Evolutionary conservation across 805 yeast species (phyloP).

Genomic region (Candida mattraensis): DNA sequence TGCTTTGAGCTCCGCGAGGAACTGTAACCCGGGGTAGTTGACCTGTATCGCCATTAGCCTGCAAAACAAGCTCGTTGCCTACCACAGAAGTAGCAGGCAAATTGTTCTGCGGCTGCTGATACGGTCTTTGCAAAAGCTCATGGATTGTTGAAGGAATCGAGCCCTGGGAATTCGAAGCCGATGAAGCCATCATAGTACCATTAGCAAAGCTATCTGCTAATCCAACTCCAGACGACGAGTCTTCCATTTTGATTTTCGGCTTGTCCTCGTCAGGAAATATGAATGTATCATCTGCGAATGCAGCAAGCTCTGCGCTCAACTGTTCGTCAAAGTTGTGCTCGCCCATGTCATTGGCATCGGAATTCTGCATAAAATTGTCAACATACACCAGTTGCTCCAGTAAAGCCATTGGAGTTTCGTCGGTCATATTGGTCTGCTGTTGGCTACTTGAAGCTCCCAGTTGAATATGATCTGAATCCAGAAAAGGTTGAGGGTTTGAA

Average conservation of each 20-base stretch:
- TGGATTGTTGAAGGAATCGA: conserved; percentile 32
- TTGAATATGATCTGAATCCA: conserved; percentile 1
- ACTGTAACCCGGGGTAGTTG: conserved; percentile 57
- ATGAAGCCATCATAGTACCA: not conserved
- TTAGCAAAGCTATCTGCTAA: conserved; percentile 4
- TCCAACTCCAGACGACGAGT: conserved; percentile 9
- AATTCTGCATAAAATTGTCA: conserved; percentile 67
- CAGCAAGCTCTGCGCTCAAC: conserved; percentile 66
- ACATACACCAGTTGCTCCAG: conserved; percentile 79
- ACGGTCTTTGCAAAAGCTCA: conserved; percentile 22
- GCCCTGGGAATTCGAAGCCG: conserved; percentile 6
- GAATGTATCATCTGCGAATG: conserved; percentile 80
- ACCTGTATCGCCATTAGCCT: conserved; percentile 2
- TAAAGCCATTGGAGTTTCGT: conserved; percentile 45
- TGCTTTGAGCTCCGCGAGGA: conserved; percentile 69
- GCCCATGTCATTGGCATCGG: conserved; percentile 34
- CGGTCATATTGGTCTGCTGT: conserved; percentile 16
- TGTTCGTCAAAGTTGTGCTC: conserved; percentile 50
- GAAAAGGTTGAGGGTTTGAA: conserved; percentile 3
- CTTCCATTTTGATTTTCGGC: conserved; percentile 37
- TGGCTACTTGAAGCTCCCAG: conserved; percentile 2
- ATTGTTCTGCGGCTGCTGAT: conserved; percentile 20
- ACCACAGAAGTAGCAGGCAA: conserved; percentile 1
- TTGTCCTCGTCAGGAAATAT: conserved; percentile 83
- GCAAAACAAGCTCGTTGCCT: conserved; percentile 27